These are phyloP conservation scores for Halenospora varia DNA, from an alignment of 495 filamentous ascomycete genomes.

Conservation along the genomic window DNA sequence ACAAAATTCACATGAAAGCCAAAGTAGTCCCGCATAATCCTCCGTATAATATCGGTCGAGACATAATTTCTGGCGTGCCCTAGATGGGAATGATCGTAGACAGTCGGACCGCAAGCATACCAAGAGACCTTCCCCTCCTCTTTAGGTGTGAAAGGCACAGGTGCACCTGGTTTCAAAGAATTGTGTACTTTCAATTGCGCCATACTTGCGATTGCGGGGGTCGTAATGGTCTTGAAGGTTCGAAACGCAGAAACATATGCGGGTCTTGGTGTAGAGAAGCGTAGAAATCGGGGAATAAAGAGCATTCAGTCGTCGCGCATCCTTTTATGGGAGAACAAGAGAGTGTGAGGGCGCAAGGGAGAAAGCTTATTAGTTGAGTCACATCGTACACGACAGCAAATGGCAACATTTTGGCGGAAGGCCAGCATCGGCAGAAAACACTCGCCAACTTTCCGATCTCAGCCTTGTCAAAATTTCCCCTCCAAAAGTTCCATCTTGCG, in stretches of 20 bases:
- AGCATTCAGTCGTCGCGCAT: slow-evolving; percentile 15
- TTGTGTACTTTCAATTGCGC: slow-evolving; percentile 64
- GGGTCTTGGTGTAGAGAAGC: slow-evolving; percentile 4
- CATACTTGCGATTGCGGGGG: slow-evolving; percentile 28
- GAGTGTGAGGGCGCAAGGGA: background rate
- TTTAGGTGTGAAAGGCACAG: slow-evolving; percentile 9
- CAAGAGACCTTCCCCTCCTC: slow-evolving; percentile 66
- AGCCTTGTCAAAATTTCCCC: slow-evolving; percentile 5
- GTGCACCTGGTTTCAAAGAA: slow-evolving; percentile 50
- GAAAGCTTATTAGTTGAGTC: slow-evolving; percentile 11
- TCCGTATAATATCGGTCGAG: slow-evolving; percentile 84
- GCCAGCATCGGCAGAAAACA: background rate
- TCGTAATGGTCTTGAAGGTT: slow-evolving; percentile 5
- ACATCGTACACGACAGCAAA: background rate
- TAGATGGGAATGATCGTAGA: slow-evolving; percentile 87
- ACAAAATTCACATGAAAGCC: slow-evolving; percentile 84
- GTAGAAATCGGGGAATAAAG: background rate
- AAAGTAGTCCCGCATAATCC: slow-evolving; percentile 85
- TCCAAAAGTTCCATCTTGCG: background rate
- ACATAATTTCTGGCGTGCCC: slow-evolving; percentile 95
- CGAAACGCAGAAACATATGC: slow-evolving; percentile 23
- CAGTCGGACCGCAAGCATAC: slow-evolving; percentile 92
- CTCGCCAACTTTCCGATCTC: slow-evolving; percentile 4
- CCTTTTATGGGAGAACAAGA: background rate
- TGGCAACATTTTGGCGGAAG: slow-evolving; percentile 12